Evolutionary conservation across 2,329 filamentous ascomycete species (phyloP), one percentile per base, ranked within the genome.

Genomic region (Boeremia lycopersici): DNA sequence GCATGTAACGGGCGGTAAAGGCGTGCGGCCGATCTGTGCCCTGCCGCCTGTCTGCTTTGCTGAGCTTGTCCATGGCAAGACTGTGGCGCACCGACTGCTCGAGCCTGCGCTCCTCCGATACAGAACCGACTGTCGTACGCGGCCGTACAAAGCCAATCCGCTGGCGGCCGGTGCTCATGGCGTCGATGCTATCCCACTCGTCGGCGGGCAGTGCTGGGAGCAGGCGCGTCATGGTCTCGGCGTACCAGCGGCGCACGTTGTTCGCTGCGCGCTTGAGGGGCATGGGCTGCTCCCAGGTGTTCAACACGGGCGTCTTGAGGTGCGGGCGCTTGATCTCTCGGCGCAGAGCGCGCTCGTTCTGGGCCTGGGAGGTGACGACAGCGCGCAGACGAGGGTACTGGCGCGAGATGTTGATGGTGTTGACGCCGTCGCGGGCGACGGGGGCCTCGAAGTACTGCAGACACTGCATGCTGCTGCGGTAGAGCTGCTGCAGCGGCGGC

Each of bases 211-310:
- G 62, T 11, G 81, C 79, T 0, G 80, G 77, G 6, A 79, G 69
- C 2, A 81, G 59, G 15, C 71, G 69, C 4, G 74, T 70, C 57
- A 82, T 69, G 2, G 77, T 64, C 8, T 71, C 61, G 2, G 76
- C 76, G 60, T 79, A 81, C 75, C 77, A 81, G 30, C 73, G 65
- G 30, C 70, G 66, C 6, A 76, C 73, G 52, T 77, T 68, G 50
- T 81, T 82, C 35, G 72, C 71, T 8, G 77, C 74, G 19, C 81
- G 70, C 39, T 64, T 73, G 29, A 74, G 62, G 4, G 80, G 79
- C 74, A 82, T 78, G 1, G 78, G 75, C 6, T 76, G 73, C 44
- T 70, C 65, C 79, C 80, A 82, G 15, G 69, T 64, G 48, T 82
- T 82, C 50, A 70, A 70, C 36, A 72, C 69, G n/a, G 79, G 77